A percentile compares a stretch with the other conserved stretches of the same genome.
Evolutionary conservation across 805 yeast genomes (phyloP).

Genomic region (Candida sanyiensis): DNA sequence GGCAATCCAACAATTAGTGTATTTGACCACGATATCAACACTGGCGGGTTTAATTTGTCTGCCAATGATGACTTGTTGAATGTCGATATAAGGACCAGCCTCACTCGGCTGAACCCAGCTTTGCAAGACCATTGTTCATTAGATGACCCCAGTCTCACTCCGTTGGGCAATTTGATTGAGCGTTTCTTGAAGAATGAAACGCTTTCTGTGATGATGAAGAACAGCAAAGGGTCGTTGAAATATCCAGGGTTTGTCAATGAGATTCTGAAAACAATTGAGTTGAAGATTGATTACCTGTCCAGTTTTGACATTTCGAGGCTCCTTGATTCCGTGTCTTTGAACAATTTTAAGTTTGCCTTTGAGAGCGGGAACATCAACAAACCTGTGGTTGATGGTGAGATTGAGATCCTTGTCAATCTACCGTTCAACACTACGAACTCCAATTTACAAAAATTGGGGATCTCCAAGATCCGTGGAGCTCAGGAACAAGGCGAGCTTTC

Average conservation of each 20-base stretch:
- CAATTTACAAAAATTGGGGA: slow-evolving; percentile 26
- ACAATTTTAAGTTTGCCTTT: slow-evolving; percentile 32
- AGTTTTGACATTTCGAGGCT: slow-evolving; percentile 16
- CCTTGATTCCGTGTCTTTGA: slow-evolving; percentile 34
- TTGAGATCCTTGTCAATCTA: slow-evolving; percentile 28
- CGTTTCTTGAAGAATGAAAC: slow-evolving; percentile 16
- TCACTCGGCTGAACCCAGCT: slow-evolving; percentile 7
- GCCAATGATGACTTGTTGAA: slow-evolving; percentile 12
- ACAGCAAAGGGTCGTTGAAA: slow-evolving; percentile 18
- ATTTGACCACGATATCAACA: slow-evolving; percentile 17
- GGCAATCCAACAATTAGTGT: slow-evolving; percentile 26
- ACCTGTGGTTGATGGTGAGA: slow-evolving; percentile 35
- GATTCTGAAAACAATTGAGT: slow-evolving; percentile 12
- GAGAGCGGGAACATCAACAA: slow-evolving; percentile 27
- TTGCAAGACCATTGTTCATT: slow-evolving; percentile 9
- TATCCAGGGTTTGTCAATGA: slow-evolving; percentile 21
- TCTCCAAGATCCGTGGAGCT: slow-evolving; percentile 36
- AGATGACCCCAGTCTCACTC: slow-evolving; percentile 11
- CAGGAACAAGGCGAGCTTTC: slow-evolving; percentile 15
- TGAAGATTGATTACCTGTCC: slow-evolving; percentile 16
- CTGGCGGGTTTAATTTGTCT: slow-evolving; percentile 14
- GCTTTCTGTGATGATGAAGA: slow-evolving; percentile 17
- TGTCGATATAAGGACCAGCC: slow-evolving; percentile 10
- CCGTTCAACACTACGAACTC: slow-evolving; percentile 21
- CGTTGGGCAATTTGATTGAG: slow-evolving; percentile 14